Percentiles rank a stretch among this genome's conserved stretches.
phyloP scores from a whole-genome alignment of 2,329 filamentous ascomycete genomes.

The Oidium heveae region DNA sequence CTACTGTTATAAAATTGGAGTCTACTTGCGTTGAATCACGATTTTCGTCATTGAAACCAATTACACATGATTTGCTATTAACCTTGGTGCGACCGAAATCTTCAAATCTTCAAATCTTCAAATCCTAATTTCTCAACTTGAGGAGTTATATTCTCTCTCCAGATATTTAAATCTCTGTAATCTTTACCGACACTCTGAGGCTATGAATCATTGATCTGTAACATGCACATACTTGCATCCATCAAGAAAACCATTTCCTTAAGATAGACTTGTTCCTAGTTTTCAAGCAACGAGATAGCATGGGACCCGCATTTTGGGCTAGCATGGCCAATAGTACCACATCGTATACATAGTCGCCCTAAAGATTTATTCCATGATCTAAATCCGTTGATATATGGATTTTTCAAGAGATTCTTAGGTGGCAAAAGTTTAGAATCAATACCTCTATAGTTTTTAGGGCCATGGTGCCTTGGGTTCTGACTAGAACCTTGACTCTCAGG shows the following conservation, averaged over 20 bases:
- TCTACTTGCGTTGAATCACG: too few relatives aligned
- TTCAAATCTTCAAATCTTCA: background rate
- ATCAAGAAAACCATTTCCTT: slow-evolving; percentile 1
- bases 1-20: too few relatives aligned
- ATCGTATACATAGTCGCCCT: background rate
- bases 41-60: too few relatives aligned
- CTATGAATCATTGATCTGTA: too few relatives aligned
- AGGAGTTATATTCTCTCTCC: background rate
- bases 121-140: background rate
- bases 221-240: background rate
- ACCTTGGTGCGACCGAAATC: background rate
- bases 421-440: too few relatives aligned
- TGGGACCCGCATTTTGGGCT: background rate
- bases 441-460: too few relatives aligned
- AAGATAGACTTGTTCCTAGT: background rate
- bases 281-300: too few relatives aligned
- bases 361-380: too few relatives aligned
- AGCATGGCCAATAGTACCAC: background rate
- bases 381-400: background rate
- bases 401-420: background rate
- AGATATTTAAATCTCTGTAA: background rate
- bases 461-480: too few relatives aligned
- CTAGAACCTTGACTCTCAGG: too few relatives aligned
- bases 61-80: too few relatives aligned
- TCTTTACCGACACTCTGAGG: too few relatives aligned